A percentile compares a stretch with the other conserved stretches of the same genome.
These are phyloP conservation scores for Cyberlindnera maritima DNA, from an alignment of 805 yeast species.

Conservation along the genomic window DNA sequence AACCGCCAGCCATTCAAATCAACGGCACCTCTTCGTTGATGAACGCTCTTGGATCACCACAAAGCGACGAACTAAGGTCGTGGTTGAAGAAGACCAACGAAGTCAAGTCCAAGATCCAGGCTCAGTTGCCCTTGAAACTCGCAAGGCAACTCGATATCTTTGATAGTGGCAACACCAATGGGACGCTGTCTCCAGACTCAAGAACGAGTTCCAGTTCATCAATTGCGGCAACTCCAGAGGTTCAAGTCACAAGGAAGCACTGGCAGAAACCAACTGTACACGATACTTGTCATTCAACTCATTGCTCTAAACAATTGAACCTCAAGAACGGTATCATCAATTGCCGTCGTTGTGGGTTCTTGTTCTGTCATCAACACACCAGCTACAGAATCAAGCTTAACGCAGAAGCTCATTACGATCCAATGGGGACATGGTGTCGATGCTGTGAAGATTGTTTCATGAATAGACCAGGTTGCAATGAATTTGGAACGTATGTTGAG, in stretches of 20 bases:
- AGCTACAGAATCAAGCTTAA: conserved; percentile 49
- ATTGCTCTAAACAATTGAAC: conserved; percentile 43
- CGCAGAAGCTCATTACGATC: conserved; percentile 44
- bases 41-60: conserved; percentile 9
- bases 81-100: conserved; percentile 43
- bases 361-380: conserved; percentile 68
- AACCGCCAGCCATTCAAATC: no score
- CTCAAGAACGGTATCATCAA: conserved; percentile 58
- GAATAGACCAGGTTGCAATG: conserved; percentile 50
- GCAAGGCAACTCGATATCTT: conserved; percentile 48
- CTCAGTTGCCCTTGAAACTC: conserved; percentile 35
- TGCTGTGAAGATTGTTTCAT: conserved; percentile 66
- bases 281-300: conserved; percentile 39
- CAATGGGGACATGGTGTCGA: conserved; percentile 62
- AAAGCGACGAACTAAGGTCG: conserved; percentile 36
- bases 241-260: conserved; percentile 44
- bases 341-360: conserved; percentile 73
- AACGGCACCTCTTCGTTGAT: no score
- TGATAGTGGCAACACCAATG: no score
- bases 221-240: conserved; percentile 25
- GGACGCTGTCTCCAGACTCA: conserved; percentile 17
- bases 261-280: conserved; percentile 53
- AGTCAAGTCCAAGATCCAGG: conserved; percentile 36
- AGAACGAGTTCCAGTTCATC: conserved; percentile 11
- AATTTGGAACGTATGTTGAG: conserved; percentile 45